These are phyloP conservation scores for Solanum dulcamara DNA, from an alignment of 257 asterid genomes.

Conservation along the genomic window DNA sequence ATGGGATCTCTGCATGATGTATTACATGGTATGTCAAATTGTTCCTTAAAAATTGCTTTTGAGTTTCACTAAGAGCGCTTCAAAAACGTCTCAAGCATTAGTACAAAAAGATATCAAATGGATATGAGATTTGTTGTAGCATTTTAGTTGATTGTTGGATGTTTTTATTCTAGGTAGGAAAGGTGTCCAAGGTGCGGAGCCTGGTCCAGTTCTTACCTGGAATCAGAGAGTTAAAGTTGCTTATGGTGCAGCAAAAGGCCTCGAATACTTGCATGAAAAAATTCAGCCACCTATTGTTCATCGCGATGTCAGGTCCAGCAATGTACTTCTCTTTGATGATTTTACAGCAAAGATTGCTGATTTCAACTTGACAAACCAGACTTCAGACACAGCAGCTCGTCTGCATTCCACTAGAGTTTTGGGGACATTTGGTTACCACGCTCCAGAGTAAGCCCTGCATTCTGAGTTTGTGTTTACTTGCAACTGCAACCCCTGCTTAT, in stretches of 20 bases:
- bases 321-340: slow-evolving; percentile 75
- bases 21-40: slow-evolving; percentile 45
- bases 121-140: background rate
- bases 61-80: background rate
- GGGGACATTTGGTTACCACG: slow-evolving; percentile 91
- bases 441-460: slow-evolving; percentile 55
- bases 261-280: slow-evolving; percentile 80
- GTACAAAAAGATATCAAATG: no score
- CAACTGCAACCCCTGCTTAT: background rate
- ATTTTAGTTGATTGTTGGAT: background rate
- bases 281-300: slow-evolving; percentile 77
- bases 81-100: no score
- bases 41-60: background rate
- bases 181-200: slow-evolving; percentile 95
- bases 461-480: background rate
- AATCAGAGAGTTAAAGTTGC: slow-evolving; percentile 78
- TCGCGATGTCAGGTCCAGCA: slow-evolving; percentile 89
- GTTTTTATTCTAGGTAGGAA: slow-evolving; percentile 41
- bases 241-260: slow-evolving; percentile 77
- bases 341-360: slow-evolving; percentile 70
- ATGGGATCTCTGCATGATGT: slow-evolving; percentile 84
- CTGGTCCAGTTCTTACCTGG: slow-evolving; percentile 86
- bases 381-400: slow-evolving; percentile 90
- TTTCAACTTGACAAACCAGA: slow-evolving; percentile 73
- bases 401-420: slow-evolving; percentile 84